Base-by-base conservation (phyloP, 345 rosid genomes). In the Jatropha curcas region DNA sequence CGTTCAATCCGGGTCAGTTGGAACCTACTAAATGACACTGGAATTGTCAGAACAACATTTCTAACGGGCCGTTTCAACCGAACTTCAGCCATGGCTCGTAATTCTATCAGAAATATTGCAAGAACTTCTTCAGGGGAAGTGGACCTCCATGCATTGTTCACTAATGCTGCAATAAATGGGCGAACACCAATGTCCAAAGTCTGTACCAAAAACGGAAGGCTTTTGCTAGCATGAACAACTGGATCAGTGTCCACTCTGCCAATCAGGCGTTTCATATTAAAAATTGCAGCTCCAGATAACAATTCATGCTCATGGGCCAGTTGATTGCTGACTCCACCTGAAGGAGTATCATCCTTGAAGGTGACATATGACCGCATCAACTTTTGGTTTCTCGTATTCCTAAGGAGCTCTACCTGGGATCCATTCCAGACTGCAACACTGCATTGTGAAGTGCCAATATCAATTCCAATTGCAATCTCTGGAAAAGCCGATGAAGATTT, bases 101-200 rank as follows among this genome's bases (percentile, higher is more conserved):
- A 55, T 41, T 92, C 97, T 66, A 92, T 86, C 75, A 92, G 74
- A 61, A 82, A 89, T 63, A 94, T 86, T 14, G 96, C 96, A 10
- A 94, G 90, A 28, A 85, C 98, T 84, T 92, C 98, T 77, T 92
- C 98, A 0, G 97, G 95, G 59, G 96, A 87, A 7, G 92, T 90
- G 33, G 92, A 89, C 77, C 95, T 88, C 97, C 98, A 94, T 52
- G 86, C 86, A 61, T 90, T 89, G 79, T 88, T 88, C 67, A 90
- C 97, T 65, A 92, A 74, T 7, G 93, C 92, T 1, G 98, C 95
- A 12, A 92, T 77, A 70, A 94, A 85, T 0, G 97, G 97, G 48
- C 94, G 92, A 69, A 85, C 93, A 45, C 98, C 98, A 39, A 89
- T 88, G 63, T 84, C 92, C 73, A 92, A 83, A 20, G 98, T 94